Base-by-base conservation (phyloP, 2,329 filamentous ascomycete genomes). In the Phaeosphaeria sp. region DNA sequence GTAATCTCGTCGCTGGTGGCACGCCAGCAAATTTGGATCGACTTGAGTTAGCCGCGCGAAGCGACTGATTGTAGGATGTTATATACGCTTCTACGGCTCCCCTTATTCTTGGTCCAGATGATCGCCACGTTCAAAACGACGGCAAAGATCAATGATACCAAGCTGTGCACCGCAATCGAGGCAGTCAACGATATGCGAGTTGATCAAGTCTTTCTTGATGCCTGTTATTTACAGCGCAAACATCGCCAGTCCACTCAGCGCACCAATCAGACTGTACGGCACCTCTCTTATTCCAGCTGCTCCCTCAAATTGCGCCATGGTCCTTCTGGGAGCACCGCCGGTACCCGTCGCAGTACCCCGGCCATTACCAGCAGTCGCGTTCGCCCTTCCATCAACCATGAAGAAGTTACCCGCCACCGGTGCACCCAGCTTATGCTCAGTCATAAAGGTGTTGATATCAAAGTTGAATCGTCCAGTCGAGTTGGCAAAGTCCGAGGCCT, bases 341-440 rank as follows among this genome's bases (percentile, higher is more conserved):
- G 55, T 63, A 21, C 63, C 67, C n/a, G 63, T 68, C n/a, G 56
- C 54, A 10, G 58, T 62, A 2, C 55, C 67, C 15, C 61, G 56
- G 11, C 60, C 60, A 27, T 39, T 49, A 52, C 47, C 58, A 22
- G 56, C 50, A 13, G 46, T 58, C 17, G 50, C 55, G 25, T 39
- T 62, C 36, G 66, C 65, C 44, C 56, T 64, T n/a, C 73, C 72
- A 60, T 74, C 72, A 1, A 77, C 74, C 13, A 62, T 70, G 51
- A 77, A 75, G 61, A 72, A 77, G 52, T 77, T 76, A 4, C 60
- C 74, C 0, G 72, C 73, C 15, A 77, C 7, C 3, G 73, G 74
- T 18, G 59, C 60, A 15, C 55, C 59, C 39, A 77, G 43, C 11
- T 57, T 63, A 21, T 72, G 66, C 46, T 66, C 52, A 9, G 60